Evolutionary conservation across 257 asterid species (phyloP).

Genomic region (Anisodus tanguticus): DNA sequence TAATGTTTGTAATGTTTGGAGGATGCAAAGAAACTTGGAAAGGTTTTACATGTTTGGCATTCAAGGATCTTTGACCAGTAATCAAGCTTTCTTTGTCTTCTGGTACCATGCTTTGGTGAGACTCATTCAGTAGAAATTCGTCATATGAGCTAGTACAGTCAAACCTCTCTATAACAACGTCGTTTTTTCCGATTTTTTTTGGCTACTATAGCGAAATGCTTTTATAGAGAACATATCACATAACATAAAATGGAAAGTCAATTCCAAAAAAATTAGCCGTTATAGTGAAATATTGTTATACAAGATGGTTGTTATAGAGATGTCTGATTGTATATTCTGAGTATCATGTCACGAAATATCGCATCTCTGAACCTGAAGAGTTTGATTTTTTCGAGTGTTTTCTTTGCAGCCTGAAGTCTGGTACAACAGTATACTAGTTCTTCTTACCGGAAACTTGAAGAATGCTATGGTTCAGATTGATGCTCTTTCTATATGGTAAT

Average conservation of each 20-base stretch:
- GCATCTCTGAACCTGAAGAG: not conserved
- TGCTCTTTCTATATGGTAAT: constrained; percentile 79
- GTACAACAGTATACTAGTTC: constrained; percentile 70
- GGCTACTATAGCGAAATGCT: too few species aligned
- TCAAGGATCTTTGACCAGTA: constrained; percentile 69
- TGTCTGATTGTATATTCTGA: not conserved
- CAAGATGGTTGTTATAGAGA: too few species aligned
- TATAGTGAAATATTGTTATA: too few species aligned
- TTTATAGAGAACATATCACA: too few species aligned
- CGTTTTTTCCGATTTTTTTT: too few species aligned
- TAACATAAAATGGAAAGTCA: too few species aligned
- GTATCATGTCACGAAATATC: not conserved
- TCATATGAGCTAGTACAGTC: not conserved
- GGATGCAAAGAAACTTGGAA: constrained; percentile 80
- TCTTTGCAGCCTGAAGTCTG: constrained; percentile 65
- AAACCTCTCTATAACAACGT: too few species aligned
- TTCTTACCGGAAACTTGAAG: constrained; percentile 65
- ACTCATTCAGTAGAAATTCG: not conserved
- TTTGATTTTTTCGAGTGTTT: not conserved
- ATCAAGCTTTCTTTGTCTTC: constrained; percentile 75
- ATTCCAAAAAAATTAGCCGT: too few species aligned
- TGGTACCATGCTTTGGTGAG: constrained; percentile 80
- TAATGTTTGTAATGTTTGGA: constrained; percentile 52
- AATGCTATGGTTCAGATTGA: constrained; percentile 68
- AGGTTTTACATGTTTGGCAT: constrained; percentile 63